Conservation (phyloP, 768 basidiomycete genomes). For the Suillus paluster region DNA sequence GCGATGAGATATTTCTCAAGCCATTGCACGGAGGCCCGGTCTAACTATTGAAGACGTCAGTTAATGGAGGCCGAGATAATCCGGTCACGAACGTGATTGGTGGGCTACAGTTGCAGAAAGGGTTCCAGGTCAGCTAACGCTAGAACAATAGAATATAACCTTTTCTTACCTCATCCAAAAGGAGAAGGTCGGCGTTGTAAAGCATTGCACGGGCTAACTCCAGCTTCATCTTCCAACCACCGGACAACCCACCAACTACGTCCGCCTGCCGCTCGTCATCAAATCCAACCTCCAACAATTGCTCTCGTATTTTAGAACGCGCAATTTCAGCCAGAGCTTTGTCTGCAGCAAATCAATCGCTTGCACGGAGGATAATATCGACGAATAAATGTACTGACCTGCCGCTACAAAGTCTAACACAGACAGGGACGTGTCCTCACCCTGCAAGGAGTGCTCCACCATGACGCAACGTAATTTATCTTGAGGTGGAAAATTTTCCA, state of each 20-base stretch:
- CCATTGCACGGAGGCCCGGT: constrained; percentile 87
- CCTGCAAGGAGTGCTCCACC: constrained; percentile 97
- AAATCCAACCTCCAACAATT: constrained; percentile 89
- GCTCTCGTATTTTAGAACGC: constrained; percentile 74
- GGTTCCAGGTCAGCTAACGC: constrained; percentile 8
- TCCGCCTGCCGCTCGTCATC: constrained; percentile 85
- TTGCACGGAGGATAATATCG: constrained; percentile 9
- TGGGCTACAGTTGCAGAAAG: constrained; percentile 60
- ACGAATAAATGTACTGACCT: constrained; percentile 47
- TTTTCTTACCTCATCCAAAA: constrained; percentile 76
- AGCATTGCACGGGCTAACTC: constrained; percentile 96
- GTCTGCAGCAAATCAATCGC: constrained; percentile 48
- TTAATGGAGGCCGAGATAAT: constrained; percentile 20
- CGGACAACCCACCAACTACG: constrained; percentile 86
- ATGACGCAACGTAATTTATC: constrained; percentile 88
- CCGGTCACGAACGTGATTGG: constrained; percentile 75
- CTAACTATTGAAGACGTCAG: constrained; percentile 54
- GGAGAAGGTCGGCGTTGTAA: constrained; percentile 86
- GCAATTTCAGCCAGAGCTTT: constrained; percentile 63
- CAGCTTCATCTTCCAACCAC: constrained; percentile 99
- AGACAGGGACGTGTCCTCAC: constrained; percentile 83
- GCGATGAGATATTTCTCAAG: constrained; percentile 85
- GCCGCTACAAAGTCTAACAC: constrained; percentile 91
- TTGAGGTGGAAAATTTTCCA: constrained; percentile 94
- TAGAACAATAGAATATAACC: constrained; percentile 6